Base-by-base conservation (phyloP, 176 grass and related monocot genomes). In the Luzula sylvatica region DNA sequence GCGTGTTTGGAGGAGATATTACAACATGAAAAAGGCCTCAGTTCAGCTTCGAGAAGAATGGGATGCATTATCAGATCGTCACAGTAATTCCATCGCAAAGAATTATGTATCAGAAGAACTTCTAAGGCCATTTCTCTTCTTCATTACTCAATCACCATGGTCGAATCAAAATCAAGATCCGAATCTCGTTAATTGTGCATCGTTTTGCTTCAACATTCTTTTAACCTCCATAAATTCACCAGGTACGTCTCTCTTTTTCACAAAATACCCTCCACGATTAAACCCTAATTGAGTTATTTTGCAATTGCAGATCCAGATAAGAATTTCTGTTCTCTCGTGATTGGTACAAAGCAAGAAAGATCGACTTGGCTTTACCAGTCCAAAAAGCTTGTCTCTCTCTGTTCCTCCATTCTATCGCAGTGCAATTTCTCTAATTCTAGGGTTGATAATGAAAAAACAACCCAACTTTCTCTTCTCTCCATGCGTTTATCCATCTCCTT, bases 91-190 rank as follows among this genome's bases (percentile, higher is more conserved):
- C 21, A 68, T 85, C 52, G 75, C 73, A 46, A 62, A 69, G 16
- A 52, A 60, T 78, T 95, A 73, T 69, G 85, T 95, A 67, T 95
- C 80, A 32, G 81, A 77, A 43, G 69, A 76, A 44, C 47, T 95
- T 53, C 71, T 95, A 23, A 85, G 90, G 44, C 90, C 80, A 16
- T 88, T 95, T 86, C 77, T 95, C 58, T 95, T 95, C 61, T 82
- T 95, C 48, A 29, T 60, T 48, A 82, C 74, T 73, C 80, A 65
- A 56, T 29, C 69, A 66, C 69, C 80, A 28, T 81, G 63, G 53
- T 72, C 53, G 52, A 73, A 76, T 65, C 72, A 78, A 41, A 59
- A 67, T 28, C 56, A 70, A 2, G 64, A 64, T 70, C 19, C 52
- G 23, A 76, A 61, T 52, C 61, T 82, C 48, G 13, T 52, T 16